A percentile compares a stretch with the other conserved stretches of the same genome.
phyloP scores from a whole-genome alignment of 1,139 yeast species.

The Kodamaea alishanica region DNA sequence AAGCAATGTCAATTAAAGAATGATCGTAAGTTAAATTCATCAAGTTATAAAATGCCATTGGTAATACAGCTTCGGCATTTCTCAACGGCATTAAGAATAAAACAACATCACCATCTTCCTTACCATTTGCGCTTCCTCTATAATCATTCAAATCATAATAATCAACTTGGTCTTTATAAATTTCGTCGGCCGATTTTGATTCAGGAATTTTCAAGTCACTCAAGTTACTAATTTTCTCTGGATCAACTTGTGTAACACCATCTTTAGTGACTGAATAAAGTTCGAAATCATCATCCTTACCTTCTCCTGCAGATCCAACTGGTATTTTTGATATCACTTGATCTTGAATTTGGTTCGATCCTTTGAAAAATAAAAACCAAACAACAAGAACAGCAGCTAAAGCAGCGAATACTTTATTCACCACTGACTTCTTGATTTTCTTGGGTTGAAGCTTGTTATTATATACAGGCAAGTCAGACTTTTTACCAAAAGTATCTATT shows the following conservation, averaged over 20 bases:
- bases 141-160: slow-evolving; percentile 59
- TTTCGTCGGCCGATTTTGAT: slow-evolving; percentile 15
- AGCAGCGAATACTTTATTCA: slow-evolving; percentile 5
- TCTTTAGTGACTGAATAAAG: slow-evolving; percentile 38
- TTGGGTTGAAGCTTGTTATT: slow-evolving; percentile 18
- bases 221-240: slow-evolving; percentile 4
- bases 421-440: slow-evolving; percentile 8
- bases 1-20: slow-evolving; percentile 74
- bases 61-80: slow-evolving; percentile 76
- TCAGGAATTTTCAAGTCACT: slow-evolving; percentile 5
- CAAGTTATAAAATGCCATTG: slow-evolving; percentile 78
- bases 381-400: slow-evolving; percentile 7
- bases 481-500: slow-evolving; percentile 36
- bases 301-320: slow-evolving; percentile 1
- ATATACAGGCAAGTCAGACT: slow-evolving; percentile 47
- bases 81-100: slow-evolving; percentile 73
- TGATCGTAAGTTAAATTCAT: slow-evolving; percentile 87
- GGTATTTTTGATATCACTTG: background rate
- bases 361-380: slow-evolving; percentile 5
- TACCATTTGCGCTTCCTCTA: slow-evolving; percentile 54
- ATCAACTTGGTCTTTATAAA: slow-evolving; percentile 42
- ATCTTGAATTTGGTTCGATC: background rate
- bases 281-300: slow-evolving; percentile 17
- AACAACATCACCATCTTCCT: slow-evolving; percentile 58
- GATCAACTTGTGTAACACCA: slow-evolving; percentile 24